These are phyloP conservation scores for Aspergillus fumigatus DNA, from an alignment of 2,329 filamentous ascomycete species.

Conservation along the genomic window DNA sequence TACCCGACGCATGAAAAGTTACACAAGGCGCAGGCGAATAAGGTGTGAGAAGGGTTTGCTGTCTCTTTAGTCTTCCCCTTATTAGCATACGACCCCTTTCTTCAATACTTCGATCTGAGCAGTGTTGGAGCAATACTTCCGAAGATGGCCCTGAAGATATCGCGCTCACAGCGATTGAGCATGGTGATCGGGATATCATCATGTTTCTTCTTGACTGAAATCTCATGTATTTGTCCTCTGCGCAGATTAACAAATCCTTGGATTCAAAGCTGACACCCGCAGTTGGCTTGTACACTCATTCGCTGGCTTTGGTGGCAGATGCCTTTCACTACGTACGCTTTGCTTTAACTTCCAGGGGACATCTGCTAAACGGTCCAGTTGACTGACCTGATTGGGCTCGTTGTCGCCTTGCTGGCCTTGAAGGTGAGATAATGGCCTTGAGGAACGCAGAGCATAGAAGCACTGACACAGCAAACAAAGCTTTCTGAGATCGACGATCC, in stretches of 20 bases:
- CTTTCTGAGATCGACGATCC: constrained; percentile 57
- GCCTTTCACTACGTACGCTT: constrained; percentile 68
- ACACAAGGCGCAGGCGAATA: neutral
- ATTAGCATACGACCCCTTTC: neutral
- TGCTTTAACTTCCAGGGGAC: neutral
- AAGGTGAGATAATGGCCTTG: constrained; percentile 43
- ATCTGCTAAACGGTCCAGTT: constrained; percentile 44
- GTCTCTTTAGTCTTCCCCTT: neutral
- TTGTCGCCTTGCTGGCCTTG: constrained; percentile 61
- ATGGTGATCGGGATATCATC: constrained; percentile 29
- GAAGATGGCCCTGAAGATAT: constrained; percentile 23
- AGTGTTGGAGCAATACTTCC: neutral
- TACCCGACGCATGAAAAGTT: neutral
- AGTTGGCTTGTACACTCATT: constrained; percentile 67
- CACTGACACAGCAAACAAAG: constrained; percentile 8
- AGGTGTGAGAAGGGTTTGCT: neutral
- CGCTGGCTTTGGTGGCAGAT: constrained; percentile 69
- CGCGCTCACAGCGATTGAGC: constrained; percentile 26
- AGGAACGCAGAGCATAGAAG: neutral
- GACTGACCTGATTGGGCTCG: constrained; percentile 66
- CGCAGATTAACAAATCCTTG: neutral
- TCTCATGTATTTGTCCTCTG: constrained; percentile 19
- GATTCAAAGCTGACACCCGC: constrained; percentile 1
- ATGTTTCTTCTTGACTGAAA: constrained; percentile 30
- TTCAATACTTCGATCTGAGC: neutral